phyloP scores from a whole-genome alignment of 2,329 filamentous ascomycete genomes.

The Alternaria rosae region DNA sequence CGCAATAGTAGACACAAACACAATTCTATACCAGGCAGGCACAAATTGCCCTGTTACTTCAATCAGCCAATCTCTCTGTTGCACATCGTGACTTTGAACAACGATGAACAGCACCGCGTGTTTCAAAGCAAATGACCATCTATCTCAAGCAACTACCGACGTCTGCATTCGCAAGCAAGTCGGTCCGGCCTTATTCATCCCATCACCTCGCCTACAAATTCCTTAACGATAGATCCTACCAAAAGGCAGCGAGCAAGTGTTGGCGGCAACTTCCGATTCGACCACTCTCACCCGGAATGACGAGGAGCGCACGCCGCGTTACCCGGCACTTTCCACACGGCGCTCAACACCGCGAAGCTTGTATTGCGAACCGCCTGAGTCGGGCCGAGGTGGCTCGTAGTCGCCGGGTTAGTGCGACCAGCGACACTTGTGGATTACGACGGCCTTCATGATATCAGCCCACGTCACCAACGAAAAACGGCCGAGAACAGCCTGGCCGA shows the following conservation, averaged over 20 bases:
- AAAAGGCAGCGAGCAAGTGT: not conserved
- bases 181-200: not conserved
- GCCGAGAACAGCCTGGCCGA: not conserved
- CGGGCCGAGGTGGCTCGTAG: not conserved
- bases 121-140: not conserved
- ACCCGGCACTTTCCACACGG: not conserved
- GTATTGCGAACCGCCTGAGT: not conserved
- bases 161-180: conserved; percentile 1
- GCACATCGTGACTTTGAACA: not conserved
- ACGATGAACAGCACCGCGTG: not conserved
- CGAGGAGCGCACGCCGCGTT: not conserved
- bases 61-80: not conserved
- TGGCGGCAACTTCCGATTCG: not conserved
- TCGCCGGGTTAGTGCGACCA: conserved; percentile 1
- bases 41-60: not conserved
- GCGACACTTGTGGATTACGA: not conserved
- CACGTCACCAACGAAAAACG: not conserved
- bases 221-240: not conserved
- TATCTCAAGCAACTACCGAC: not conserved
- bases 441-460: not conserved
- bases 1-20: not conserved
- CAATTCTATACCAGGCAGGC: conserved; percentile 3
- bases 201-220: not conserved
- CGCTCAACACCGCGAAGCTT: not conserved
- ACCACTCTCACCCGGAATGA: not conserved